Evolutionary conservation across 1,284 basidiomycete species (phyloP).

Genomic region (Mycosarcoma mackinlayi): DNA sequence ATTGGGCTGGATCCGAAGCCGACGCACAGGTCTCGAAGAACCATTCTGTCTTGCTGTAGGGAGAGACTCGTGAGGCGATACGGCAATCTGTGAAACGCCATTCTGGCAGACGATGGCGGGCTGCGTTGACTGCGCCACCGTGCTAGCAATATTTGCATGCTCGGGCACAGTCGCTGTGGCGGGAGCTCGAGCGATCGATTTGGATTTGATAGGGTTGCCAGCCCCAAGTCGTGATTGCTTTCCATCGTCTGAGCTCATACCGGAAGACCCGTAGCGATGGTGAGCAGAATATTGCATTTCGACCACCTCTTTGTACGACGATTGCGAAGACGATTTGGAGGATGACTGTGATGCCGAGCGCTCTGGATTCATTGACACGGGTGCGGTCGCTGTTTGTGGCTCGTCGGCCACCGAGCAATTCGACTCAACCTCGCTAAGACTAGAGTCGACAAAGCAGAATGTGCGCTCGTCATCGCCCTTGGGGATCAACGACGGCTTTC

Average conservation of each 20-base stretch:
- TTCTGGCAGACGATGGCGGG: constrained; percentile 11
- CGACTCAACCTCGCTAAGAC: constrained; percentile 13
- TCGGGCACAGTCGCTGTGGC: neutral
- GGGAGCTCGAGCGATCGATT: neutral
- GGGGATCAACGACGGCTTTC: constrained; percentile 29
- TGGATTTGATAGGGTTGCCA: neutral
- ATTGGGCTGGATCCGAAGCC: constrained; percentile 34
- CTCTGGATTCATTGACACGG: neutral
- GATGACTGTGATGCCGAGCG: neutral
- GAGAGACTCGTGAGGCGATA: constrained; percentile 6
- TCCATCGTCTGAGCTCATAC: neutral
- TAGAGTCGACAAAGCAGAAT: constrained; percentile 36
- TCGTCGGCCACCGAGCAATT: constrained; percentile 8
- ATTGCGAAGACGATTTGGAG: constrained; percentile 5
- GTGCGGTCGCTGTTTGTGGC: constrained; percentile 3
- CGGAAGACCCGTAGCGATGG: neutral
- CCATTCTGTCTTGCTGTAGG: neutral
- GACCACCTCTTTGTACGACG: constrained; percentile 14
- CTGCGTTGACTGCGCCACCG: neutral
- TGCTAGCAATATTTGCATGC: neutral
- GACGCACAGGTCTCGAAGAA: constrained; percentile 14
- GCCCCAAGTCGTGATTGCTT: neutral
- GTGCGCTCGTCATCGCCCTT: constrained; percentile 39
- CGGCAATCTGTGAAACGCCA: constrained; percentile 10
- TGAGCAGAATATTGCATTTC: constrained; percentile 10